Base-by-base conservation (phyloP, 2,329 filamentous ascomycete genomes). In the Hypoxylon sp. region DNA sequence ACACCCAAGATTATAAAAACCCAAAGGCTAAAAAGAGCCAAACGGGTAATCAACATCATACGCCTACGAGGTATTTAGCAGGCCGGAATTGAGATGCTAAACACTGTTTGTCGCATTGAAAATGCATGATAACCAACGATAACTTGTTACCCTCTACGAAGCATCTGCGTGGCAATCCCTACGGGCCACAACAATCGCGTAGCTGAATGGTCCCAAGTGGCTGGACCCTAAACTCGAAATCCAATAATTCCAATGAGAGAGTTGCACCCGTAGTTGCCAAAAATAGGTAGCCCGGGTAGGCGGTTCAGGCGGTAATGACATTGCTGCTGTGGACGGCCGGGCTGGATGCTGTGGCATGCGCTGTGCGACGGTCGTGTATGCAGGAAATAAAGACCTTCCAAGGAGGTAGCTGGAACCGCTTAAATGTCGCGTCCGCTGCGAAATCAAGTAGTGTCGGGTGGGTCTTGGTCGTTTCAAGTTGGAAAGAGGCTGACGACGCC, bases 391-490 rank as follows among this genome's bases (percentile, higher is more conserved):
- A 25, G 25, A 25, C 2, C 25, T 25, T n/a, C n/a, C n/a, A n/a
- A n/a, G 25, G 42, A 46, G 27, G 20, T 50, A 58, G 55, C 13
- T 44, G 58, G 69, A 71, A 66, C 62, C 27, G 33, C 40, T 46
- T 11, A 37, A 53, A 42, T 48, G 56, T 55, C 48, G 53, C 63
- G 60, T 56, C 7, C 37, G 40, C 56, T 46, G 56, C 57, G 33
- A 69, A 64, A 35, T 69, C 60, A 69, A 71, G 61, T 59, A 25
- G 61, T 35, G 17, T 7, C 53, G 31, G 51, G 58, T 54, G 63
- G 60, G 63, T 58, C 69, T 64, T 62, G 51, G 61, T 6, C 56
- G 69, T 72, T 72, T 72, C 69, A 72, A 65, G 51, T 69, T 37
- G 40, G 14, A 44, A 63, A 70, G 63, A 55, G 49, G 66, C 66